Evolutionary conservation across 345 rosid genomes (phyloP), one percentile per base, ranked within the genome.

Genomic region (Fremontodendron californicum): DNA sequence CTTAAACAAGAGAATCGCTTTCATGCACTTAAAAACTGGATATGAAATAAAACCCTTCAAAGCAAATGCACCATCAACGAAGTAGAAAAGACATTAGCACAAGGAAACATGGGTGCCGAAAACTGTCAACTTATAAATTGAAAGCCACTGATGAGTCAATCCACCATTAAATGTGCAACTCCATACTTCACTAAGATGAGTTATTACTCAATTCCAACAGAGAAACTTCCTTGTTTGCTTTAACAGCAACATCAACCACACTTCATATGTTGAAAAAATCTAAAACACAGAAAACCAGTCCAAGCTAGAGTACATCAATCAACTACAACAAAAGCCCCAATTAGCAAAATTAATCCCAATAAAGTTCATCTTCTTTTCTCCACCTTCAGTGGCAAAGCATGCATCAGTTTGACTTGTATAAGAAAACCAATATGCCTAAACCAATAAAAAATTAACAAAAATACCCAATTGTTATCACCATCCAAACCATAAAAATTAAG

Each of bases 391-490:
- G 64, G 18, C 64, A 60, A 60, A 60, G 9, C 37, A 60, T 60
- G 64, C 64, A 60, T 60, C 94, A 57, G 90, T 94, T 82, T 91
- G 95, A 96, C 77, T 91, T 60, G 4, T 60, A 58, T 45, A 21
- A 12, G 31, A 70, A 60, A 76, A 78, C 78, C 81, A 69, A 52
- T 64, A 70, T 58, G 73, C 78, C 54, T 27, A 74, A 46, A 71
- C 19, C 54, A 75, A 58, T 77, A 35, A 52, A 75, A n/a, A 62
- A 61, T 43, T 6, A 71, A 63, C 21, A 66, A 77, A 58, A 75
- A 9, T 11, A 73, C 46, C 39, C 71, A 70, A 58, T 18, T 66
- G 58, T 60, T 18, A 16, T 39, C 72, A 29, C 37, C 48, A 77
- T 64, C 52, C 16, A 73, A 39, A 52, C 45, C 54, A 70, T 39